These are phyloP conservation scores for Micractinium conductrix DNA, from an alignment of 139 green algal genomes.

Conservation along the genomic window DNA sequence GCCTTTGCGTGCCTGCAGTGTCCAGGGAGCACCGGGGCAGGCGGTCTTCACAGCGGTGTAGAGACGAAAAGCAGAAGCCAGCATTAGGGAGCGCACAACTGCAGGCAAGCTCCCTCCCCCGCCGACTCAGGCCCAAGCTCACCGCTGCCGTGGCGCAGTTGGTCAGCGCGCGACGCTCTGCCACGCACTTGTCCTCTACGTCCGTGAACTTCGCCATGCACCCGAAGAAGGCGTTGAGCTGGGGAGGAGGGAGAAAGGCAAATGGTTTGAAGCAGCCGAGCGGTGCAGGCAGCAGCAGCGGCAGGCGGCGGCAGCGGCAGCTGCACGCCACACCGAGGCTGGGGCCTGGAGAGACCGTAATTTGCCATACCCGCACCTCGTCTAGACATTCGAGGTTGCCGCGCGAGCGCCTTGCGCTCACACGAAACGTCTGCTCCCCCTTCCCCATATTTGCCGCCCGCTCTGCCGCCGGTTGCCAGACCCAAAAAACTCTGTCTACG, in stretches of 20 bases:
- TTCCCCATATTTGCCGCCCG: not conserved
- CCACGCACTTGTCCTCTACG: slow-evolving; percentile 36
- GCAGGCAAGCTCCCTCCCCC: too few species aligned
- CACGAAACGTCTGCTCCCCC: not conserved
- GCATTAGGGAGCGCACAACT: too few species aligned
- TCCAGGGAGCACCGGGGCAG: not conserved
- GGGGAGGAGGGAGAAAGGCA: not conserved
- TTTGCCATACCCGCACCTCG: not conserved
- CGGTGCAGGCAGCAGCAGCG: not conserved
- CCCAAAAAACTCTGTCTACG: too few species aligned
- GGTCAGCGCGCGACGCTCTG: slow-evolving; percentile 23
- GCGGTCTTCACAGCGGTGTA: too few species aligned
- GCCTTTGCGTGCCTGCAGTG: slow-evolving; percentile 33
- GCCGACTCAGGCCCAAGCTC: too few species aligned
- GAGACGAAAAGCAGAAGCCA: too few species aligned
- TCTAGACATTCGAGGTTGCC: not conserved
- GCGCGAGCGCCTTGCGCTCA: not conserved
- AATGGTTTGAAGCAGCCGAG: not conserved
- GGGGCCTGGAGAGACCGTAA: not conserved
- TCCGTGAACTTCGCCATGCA: slow-evolving; percentile 28
- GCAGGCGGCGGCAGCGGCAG: not conserved
- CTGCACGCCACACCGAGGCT: not conserved
- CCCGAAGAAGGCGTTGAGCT: slow-evolving; percentile 25
- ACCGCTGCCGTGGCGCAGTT: slow-evolving; percentile 44
- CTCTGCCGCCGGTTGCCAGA: slow-evolving; percentile 5